Evolutionary conservation across 306 rosid species (phyloP).

Genomic region (Medicago lupulina): DNA sequence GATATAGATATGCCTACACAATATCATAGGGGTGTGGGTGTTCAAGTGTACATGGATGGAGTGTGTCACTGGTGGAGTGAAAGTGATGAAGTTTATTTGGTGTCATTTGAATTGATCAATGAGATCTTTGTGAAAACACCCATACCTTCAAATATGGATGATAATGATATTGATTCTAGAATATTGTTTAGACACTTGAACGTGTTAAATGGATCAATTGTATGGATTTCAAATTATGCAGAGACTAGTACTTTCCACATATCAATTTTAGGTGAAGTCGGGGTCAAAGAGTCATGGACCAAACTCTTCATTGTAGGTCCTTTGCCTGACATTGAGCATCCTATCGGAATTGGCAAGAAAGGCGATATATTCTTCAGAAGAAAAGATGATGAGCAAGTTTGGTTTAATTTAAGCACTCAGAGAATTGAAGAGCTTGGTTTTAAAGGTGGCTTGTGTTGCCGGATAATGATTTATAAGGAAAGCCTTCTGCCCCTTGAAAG

Average conservation of each 20-base stretch:
- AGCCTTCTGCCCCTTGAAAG: background rate
- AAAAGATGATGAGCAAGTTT: background rate
- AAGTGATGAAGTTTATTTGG: background rate
- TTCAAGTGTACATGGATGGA: background rate
- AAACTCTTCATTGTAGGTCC: background rate
- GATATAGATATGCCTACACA: background rate
- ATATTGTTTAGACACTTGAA: background rate
- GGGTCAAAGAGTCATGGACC: background rate
- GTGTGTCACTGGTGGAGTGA: background rate
- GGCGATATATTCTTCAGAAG: background rate
- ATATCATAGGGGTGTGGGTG: accelerated
- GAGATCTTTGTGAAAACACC: background rate
- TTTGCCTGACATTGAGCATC: background rate
- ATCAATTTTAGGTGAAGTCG: background rate
- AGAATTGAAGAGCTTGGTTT: background rate
- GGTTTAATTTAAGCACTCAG: background rate
- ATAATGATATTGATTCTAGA: background rate
- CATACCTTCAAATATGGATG: background rate
- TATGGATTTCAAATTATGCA: no score
- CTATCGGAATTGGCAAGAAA: background rate
- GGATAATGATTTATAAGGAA: background rate
- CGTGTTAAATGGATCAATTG: background rate
- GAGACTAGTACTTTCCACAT: no score
- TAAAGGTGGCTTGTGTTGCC: background rate
- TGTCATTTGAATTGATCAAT: background rate